Evolutionary conservation across 768 basidiomycete species (phyloP), one percentile per base, ranked within the genome.

Genomic region (Suillus discolor): DNA sequence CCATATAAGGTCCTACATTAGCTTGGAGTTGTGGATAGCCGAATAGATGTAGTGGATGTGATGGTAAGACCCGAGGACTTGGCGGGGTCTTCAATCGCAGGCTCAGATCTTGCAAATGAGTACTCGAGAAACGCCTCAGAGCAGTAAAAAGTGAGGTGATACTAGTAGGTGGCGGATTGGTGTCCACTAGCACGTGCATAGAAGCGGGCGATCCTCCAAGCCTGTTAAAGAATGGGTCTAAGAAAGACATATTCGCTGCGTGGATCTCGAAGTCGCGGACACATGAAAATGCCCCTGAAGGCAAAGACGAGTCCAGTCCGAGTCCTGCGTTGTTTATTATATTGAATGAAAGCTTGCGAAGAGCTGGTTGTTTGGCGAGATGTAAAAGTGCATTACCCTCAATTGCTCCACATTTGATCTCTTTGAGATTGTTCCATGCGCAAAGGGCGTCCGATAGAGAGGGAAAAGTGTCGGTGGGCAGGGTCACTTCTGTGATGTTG

Each of bases 391-490:
- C 51, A 12, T 13, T 34, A 15, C 31, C 34, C 39, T 65, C 36
- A n/a, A 66, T 41, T n/a, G 6, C 45, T 9, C 49, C 47, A 38
- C 64, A 65, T 16, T n/a, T 51, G 18, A 65, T 57, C 15, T 25
- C 28, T 31, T 6, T 13, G 20, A 65, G 60, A 12, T 65, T 36
- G 15, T 47, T 25, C 64, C 64, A 65, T 6, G 60, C 42, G 47
- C 61, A 65, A 25, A 65, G 64, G 18, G 51, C 20, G 20, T 65
- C 64, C 16, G 64, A 63, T 13, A 65, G 31, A 20, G 18, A 28
- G 18, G 23, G 25, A 11, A 31, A 51, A 20, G 23, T n/a, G 5
- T 62, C 25, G 15, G 28, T 36, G 39, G 59, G 61, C 20, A 44
- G 47, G 12, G 61, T 49, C 41, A 62, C 60, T 13, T 49, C 15